These are phyloP conservation scores for Halophytophthora batemanensis DNA, from an alignment of 352 stramenopile genomes.

Conservation along the genomic window DNA sequence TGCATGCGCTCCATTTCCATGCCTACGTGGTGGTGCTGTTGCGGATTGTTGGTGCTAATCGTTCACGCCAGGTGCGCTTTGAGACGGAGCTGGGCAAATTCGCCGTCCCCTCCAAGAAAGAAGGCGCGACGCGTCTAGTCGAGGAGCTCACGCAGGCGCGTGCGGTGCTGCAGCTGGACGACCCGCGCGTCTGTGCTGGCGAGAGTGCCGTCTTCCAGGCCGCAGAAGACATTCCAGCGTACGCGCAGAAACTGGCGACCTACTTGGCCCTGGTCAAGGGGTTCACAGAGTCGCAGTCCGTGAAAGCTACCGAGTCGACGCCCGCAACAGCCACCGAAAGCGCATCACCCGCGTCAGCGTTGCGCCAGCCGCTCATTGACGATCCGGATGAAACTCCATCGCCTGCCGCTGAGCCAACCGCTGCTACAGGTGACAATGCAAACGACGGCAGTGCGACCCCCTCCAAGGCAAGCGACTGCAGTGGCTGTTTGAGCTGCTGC, in stretches of 20 bases:
- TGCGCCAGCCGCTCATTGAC: conserved; percentile 48
- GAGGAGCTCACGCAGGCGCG: conserved; percentile 37
- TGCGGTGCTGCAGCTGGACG: conserved; percentile 29
- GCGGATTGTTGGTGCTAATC: background rate
- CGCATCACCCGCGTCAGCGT: background rate
- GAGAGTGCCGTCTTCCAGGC: conserved; percentile 10
- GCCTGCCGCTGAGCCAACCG: no score
- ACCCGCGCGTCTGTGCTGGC: background rate
- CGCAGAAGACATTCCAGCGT: conserved; percentile 20
- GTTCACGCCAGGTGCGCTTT: conserved; percentile 44
- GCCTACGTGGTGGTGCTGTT: background rate
- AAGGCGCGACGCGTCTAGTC: conserved; percentile 37
- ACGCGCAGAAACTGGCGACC: conserved; percentile 27
- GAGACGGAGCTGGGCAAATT: conserved; percentile 38
- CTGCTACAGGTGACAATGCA: no score
- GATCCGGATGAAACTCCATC: background rate
- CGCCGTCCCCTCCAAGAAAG: conserved; percentile 24
- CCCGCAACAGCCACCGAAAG: conserved; percentile 10
- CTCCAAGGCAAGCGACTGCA: conserved; percentile 17
- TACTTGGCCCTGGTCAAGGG: conserved; percentile 64
- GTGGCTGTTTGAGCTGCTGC: conserved; percentile 48
- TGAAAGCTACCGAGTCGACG: no score
- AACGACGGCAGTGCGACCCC: background rate
- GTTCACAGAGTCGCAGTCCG: no score
- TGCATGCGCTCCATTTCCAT: background rate